Evolutionary conservation across 768 basidiomycete species (phyloP), one percentile per base, ranked within the genome.

Genomic region (Agaricus blazei): DNA sequence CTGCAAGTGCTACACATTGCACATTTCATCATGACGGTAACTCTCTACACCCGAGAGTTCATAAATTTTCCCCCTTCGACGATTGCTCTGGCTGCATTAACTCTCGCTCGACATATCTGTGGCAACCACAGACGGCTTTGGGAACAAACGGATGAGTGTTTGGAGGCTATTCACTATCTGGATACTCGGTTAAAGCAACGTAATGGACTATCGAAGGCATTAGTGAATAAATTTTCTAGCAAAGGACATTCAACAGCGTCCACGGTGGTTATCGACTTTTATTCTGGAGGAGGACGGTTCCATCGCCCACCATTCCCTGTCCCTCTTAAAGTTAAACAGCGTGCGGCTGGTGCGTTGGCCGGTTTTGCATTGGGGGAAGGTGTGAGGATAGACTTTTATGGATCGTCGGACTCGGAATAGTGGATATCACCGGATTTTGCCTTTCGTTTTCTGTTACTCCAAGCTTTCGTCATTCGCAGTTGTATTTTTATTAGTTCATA

Each of bases 11-110:
- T 96, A 66, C 87, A 96, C 65, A 87, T 98, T 59, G 92, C 96
- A 3, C 85, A 96, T 46, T 98, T 98, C 77, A 72, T 98, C 67
- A 98, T 98, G 96, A 96, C 98, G 72, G 92, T 97, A 64, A 97
- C 96, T 8, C 40, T 98, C 50, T 98, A 97, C 76, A 88, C 96
- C 71, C 86, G 93, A 55, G 96, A 98, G 68, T 98, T 94, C 70
- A 77, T 96, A 68, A 84, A 84, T 64, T 89, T 84, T 66, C 74
- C 84, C 7, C 85, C 95, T 3, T 94, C 90, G 1, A 80, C 88
- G 40, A 87, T 97, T 65, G 95, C 96, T 34, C 72, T 84, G 12
- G 96, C 89, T 43, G 83, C 93, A 23, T 75, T 98, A 60, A 87
- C 90, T 4, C 81, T 98, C 40, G 90, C 96, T 3, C 84, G 93